These are phyloP conservation scores for Ceratocystis alfenasii DNA, from an alignment of 2,329 filamentous ascomycete species.

Conservation along the genomic window DNA sequence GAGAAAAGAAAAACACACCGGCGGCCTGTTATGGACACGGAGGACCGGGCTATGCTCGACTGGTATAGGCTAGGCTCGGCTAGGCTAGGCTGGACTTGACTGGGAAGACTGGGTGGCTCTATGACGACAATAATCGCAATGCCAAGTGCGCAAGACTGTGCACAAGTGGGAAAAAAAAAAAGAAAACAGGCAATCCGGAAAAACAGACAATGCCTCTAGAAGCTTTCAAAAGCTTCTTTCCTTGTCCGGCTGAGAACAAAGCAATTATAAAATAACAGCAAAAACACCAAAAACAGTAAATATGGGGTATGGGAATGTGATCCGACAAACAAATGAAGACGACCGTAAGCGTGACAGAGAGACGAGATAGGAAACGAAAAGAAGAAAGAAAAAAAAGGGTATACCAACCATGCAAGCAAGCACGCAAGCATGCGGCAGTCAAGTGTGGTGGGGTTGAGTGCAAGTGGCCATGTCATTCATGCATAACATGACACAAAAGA, in stretches of 20 bases:
- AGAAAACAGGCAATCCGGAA: slow-evolving; percentile 1
- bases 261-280: slow-evolving; percentile 12
- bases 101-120: background rate
- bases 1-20: background rate
- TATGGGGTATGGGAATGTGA: slow-evolving; percentile 7
- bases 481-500: background rate
- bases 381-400: background rate
- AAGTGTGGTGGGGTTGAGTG: background rate
- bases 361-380: background rate
- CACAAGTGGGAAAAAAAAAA: slow-evolving; percentile 7
- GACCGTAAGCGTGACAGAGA: slow-evolving; percentile 14
- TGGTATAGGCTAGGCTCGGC: background rate
- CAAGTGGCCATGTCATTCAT: background rate
- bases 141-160: slow-evolving; percentile 4
- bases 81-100: background rate
- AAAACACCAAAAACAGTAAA: slow-evolving; percentile 10
- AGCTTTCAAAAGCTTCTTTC: slow-evolving; percentile 1
- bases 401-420: slow-evolving; percentile 4
- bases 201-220: slow-evolving; percentile 1
- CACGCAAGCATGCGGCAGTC: background rate
- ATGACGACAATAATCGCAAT: background rate
- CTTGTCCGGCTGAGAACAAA: slow-evolving; percentile 2
- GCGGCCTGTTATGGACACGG: no score
- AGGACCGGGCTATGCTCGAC: background rate
- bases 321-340: slow-evolving; percentile 9